These are phyloP conservation scores for Chrysanthemum lavandulifolium DNA, from an alignment of 129 eudicot species.

Conservation along the genomic window DNA sequence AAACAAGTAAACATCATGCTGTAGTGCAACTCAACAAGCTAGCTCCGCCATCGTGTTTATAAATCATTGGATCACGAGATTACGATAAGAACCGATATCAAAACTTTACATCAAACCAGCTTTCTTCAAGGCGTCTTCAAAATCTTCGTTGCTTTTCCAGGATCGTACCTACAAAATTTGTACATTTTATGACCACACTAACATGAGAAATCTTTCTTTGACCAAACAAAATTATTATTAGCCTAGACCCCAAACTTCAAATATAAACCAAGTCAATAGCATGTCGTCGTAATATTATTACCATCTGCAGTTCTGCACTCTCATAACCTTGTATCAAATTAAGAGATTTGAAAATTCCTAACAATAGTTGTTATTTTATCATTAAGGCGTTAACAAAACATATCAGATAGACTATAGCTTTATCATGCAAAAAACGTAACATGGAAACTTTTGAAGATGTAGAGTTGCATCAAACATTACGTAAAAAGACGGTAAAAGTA, in stretches of 20 bases:
- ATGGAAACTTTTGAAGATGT: not conserved
- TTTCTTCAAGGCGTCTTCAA: conserved; percentile 57
- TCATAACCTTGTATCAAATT: not conserved
- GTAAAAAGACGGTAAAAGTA: not conserved
- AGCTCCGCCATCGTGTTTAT: too few relatives aligned
- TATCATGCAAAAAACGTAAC: not conserved
- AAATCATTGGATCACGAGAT: not conserved
- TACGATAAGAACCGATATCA: not conserved
- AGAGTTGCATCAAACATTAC: not conserved
- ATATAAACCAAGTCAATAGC: not conserved
- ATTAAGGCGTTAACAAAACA: not conserved
- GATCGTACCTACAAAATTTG: conserved; percentile 56
- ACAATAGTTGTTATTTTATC: not conserved
- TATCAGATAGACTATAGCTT: not conserved
- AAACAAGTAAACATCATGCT: not conserved
- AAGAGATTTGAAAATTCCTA: not conserved
- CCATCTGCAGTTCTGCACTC: not conserved
- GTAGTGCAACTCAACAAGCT: too few relatives aligned
- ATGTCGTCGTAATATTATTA: not conserved
- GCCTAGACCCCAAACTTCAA: not conserved
- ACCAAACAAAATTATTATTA: not conserved
- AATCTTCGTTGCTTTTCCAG: conserved; percentile 53
- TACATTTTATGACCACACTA: not conserved
- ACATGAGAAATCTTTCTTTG: not conserved
- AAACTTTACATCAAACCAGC: conserved; percentile 56